Percentiles rank a stretch among this genome's conserved stretches.
phyloP scores from a whole-genome alignment of 108 stramenopile species.

The Cylindrotheca closterium region DNA sequence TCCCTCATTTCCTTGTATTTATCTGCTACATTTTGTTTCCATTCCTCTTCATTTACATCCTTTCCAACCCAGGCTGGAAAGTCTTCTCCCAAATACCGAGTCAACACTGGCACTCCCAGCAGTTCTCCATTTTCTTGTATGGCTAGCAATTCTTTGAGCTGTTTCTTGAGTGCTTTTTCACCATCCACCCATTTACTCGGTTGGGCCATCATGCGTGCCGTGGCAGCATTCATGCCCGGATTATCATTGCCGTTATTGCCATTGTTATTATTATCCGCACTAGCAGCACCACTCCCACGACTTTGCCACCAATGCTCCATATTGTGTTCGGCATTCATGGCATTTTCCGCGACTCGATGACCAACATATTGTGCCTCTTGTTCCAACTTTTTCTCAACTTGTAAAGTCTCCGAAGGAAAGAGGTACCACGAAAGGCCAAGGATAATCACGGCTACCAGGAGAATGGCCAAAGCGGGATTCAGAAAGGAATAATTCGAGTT shows the following conservation, averaged over 20 bases:
- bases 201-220: constrained; percentile 36
- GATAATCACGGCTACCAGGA: constrained; percentile 2
- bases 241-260: background rate
- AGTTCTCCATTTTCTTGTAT: constrained; percentile 49
- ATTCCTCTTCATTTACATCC: constrained; percentile 36
- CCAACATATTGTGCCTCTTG: constrained; percentile 17
- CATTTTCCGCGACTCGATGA: constrained; percentile 9
- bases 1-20: constrained; percentile 47
- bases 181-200: constrained; percentile 46
- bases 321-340: constrained; percentile 18
- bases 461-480: constrained; percentile 6
- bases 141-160: constrained; percentile 42
- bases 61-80: constrained; percentile 52
- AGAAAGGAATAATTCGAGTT: no score
- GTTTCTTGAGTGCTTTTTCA: constrained; percentile 51
- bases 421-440: constrained; percentile 12
- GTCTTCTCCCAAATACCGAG: constrained; percentile 62
- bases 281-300: background rate
- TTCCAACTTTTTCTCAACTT: constrained; percentile 14
- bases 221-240: constrained; percentile 14
- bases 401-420: constrained; percentile 14
- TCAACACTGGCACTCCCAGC: constrained; percentile 62
- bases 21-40: constrained; percentile 44
- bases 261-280: background rate
- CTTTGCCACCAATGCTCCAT: constrained; percentile 22